phyloP scores from a whole-genome alignment of 1,284 basidiomycete genomes.

The Leccinum laetum region DNA sequence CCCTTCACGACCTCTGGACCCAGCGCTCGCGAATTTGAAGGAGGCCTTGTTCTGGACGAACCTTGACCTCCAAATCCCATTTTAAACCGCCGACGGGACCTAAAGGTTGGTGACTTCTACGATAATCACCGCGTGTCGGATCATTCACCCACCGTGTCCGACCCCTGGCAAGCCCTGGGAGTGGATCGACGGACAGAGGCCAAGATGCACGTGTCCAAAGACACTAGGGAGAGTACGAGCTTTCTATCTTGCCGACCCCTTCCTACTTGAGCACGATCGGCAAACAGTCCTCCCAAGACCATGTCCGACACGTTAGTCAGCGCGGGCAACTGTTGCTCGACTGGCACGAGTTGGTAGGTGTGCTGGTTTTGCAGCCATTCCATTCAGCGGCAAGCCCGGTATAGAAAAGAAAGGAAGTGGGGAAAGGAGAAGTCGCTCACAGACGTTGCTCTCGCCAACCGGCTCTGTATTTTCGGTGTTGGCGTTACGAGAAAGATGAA shows the following conservation, averaged over 20 bases:
- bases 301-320: constrained; percentile 73
- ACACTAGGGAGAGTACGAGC: too few species aligned
- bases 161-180: constrained; percentile 82
- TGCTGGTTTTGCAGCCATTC: constrained; percentile 30
- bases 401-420: background rate
- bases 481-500: constrained; percentile 39
- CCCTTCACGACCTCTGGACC: constrained; percentile 87
- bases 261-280: constrained; percentile 41
- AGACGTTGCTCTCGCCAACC: constrained; percentile 70
- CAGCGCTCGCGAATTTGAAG: constrained; percentile 89
- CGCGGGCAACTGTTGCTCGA: constrained; percentile 80
- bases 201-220: background rate
- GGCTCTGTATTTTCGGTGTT: constrained; percentile 96
- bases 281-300: constrained; percentile 73
- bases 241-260: too few species aligned
- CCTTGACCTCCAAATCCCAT: constrained; percentile 82
- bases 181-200: constrained; percentile 48
- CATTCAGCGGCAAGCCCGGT: background rate
- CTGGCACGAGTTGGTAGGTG: constrained; percentile 73
- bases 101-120: constrained; percentile 30
- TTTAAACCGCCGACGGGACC: constrained; percentile 97
- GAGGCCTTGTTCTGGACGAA: constrained; percentile 94
- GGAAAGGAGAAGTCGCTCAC: constrained; percentile 38
- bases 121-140: background rate
- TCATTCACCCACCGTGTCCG: constrained; percentile 65